Evolutionary conservation across 192 early-diverging fungal species (phyloP), one percentile per base, ranked within the genome.

Genomic region (Allomyces javanicus): DNA sequence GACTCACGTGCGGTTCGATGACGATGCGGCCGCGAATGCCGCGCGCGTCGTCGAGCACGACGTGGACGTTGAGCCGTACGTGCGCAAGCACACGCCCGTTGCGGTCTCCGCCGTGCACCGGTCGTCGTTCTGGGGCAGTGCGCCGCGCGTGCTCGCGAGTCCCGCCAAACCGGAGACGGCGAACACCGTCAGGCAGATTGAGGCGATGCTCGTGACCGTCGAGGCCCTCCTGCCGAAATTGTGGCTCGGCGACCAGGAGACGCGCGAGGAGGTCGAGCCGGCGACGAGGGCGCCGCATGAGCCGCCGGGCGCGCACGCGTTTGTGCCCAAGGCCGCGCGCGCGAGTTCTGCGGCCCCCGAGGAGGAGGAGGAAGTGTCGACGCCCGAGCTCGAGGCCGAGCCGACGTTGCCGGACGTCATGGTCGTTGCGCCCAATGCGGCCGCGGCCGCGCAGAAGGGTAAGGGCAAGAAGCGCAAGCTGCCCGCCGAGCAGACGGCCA

Each of bases 1-100:
- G 1, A 69, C 71, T 9, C 77, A 78, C 55, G 71, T 66, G 62
- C 67, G 77, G 12, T 78, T 78, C 25, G 69, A 66, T 26, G 72
- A 76, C 26, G 21, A 24, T 17, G 61, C 66, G 19, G 1, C 65
- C 0, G 64, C 62, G 0, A 25, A 69, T 6, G 62, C 24, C 25
- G 55, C 63, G 61, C 66, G 17, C n/a, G 24, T 65, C n/a, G 64
- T 27, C 25, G 45, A 70, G 63, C 61, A 69, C 3, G 68, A 71
- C 23, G 71, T 78, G 64, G 40, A 74, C 0, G 75, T 72, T 1
- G 74, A 73, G 62, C 62, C 73, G n/a, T 71, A 72, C 58, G 64
- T 21, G 50, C 50, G 50, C 50, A 58, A 58, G 17, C 50, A 58
- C 17, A 21, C 50, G 50, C 50, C 50, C 50, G 50, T 58, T 0